phyloP scores from a whole-genome alignment of 208 protist genomes.

The Wallacemonas sp. region DNA sequence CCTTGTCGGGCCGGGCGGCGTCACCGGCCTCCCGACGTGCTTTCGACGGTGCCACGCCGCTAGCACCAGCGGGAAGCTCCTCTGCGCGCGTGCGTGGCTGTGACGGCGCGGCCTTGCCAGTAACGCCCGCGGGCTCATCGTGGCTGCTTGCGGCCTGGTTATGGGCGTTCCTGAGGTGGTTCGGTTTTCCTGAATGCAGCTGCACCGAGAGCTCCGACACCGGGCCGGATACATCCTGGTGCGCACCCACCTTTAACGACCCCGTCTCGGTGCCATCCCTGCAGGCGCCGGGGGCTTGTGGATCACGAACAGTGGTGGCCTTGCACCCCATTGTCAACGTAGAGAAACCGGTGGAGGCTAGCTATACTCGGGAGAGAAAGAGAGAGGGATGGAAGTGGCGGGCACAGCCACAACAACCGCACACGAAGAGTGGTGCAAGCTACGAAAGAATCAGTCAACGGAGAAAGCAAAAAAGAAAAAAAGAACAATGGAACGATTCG shows the following conservation, averaged over 20 bases:
- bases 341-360: neutral
- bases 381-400: too few species aligned
- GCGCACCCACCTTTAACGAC: neutral
- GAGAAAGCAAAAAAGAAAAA: too few species aligned
- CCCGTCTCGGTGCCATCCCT: neutral
- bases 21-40: too few species aligned
- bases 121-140: too few species aligned
- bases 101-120: neutral
- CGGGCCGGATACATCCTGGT: constrained; percentile 6
- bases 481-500: too few species aligned
- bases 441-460: too few species aligned
- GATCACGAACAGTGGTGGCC: neutral
- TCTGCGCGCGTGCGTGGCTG: neutral
- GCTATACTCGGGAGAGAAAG: too few species aligned
- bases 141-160: neutral
- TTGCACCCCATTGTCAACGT: neutral
- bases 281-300: neutral
- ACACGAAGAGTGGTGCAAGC: too few species aligned
- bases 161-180: neutral
- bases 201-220: constrained; percentile 4
- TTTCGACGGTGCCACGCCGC: neutral
- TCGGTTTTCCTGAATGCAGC: neutral
- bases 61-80: neutral
- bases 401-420: too few species aligned
- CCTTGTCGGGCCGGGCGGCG: neutral